These are phyloP conservation scores for Corinectria fuckeliana DNA, from an alignment of 2,329 filamentous ascomycete species.

Conservation along the genomic window DNA sequence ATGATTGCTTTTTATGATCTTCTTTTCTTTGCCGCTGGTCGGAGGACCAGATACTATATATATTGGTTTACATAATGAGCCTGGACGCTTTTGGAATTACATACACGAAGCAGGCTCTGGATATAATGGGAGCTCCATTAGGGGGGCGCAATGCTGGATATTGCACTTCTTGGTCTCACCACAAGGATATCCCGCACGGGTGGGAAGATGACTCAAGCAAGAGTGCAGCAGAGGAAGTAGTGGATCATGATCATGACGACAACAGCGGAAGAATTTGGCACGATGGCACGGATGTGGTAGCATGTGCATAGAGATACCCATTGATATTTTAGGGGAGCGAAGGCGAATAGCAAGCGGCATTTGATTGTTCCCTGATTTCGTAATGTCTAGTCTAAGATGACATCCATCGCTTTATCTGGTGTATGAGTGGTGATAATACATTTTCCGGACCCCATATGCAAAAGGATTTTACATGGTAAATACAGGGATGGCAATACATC, in stretches of 20 bases:
- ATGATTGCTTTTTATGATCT: conserved; percentile 17
- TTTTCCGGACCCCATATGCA: background rate
- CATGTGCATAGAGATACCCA: conserved; percentile 45
- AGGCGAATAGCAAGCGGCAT: conserved; percentile 41
- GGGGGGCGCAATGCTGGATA: conserved; percentile 34
- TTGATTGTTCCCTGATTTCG: conserved; percentile 32
- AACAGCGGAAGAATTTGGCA: conserved; percentile 32
- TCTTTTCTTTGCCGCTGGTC: conserved; percentile 38
- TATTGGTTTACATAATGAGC: conserved; percentile 31
- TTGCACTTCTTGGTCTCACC: conserved; percentile 30
- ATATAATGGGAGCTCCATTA: conserved; percentile 24
- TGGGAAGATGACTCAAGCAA: conserved; percentile 2
- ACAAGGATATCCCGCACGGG: conserved; percentile 9
- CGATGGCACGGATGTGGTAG: conserved; percentile 26
- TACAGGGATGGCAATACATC: background rate
- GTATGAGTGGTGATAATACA: background rate
- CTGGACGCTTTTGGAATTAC: conserved; percentile 12
- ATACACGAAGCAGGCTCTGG: conserved; percentile 5
- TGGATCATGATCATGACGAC: conserved; percentile 36
- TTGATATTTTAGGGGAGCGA: conserved; percentile 36
- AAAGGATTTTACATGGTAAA: background rate
- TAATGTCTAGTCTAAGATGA: background rate
- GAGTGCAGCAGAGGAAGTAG: conserved; percentile 29
- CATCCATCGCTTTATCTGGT: background rate
- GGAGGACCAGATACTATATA: conserved; percentile 40